Percentiles rank a stretch among this genome's conserved stretches.
Evolutionary conservation across 768 basidiomycete species (phyloP).

Genomic region (Saitozyma sp.): DNA sequence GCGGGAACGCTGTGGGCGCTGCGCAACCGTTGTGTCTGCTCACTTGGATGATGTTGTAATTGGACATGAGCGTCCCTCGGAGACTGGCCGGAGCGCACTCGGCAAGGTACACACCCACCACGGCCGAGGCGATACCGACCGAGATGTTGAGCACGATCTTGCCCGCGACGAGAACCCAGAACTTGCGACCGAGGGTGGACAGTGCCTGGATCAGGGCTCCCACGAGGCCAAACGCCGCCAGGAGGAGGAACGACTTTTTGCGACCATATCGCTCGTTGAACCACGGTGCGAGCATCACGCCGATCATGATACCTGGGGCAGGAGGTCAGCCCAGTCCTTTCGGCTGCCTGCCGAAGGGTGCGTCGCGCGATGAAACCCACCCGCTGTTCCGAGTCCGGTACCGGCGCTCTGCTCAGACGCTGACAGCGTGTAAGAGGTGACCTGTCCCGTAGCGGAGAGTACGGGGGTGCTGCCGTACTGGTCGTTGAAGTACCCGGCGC

Average conservation of each 20-base stretch:
- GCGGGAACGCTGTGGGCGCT: too few species aligned
- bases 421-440: too few species aligned
- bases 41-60: conserved; percentile 10
- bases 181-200: conserved; percentile 9
- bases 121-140: conserved; percentile 19
- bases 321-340: background rate
- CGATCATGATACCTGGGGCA: background rate
- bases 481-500: conserved; percentile 9
- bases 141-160: conserved; percentile 17
- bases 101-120: conserved; percentile 13
- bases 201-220: conserved; percentile 16
- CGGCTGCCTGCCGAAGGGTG: background rate
- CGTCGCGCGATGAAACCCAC: conserved; percentile 7
- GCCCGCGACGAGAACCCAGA: conserved; percentile 19
- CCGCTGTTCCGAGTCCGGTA: conserved; percentile 8
- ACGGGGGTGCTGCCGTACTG: background rate
- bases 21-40: too few species aligned
- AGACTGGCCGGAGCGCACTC: conserved; percentile 19
- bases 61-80: conserved; percentile 15
- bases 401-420: too few species aligned
- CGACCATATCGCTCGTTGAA: conserved; percentile 16
- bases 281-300: conserved; percentile 5
- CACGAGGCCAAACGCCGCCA: conserved; percentile 14
- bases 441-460: too few species aligned
- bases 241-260: conserved; percentile 12